Evolutionary conservation across 768 basidiomycete species (phyloP).

Genomic region (Rhodosporidiobolus sp.): DNA sequence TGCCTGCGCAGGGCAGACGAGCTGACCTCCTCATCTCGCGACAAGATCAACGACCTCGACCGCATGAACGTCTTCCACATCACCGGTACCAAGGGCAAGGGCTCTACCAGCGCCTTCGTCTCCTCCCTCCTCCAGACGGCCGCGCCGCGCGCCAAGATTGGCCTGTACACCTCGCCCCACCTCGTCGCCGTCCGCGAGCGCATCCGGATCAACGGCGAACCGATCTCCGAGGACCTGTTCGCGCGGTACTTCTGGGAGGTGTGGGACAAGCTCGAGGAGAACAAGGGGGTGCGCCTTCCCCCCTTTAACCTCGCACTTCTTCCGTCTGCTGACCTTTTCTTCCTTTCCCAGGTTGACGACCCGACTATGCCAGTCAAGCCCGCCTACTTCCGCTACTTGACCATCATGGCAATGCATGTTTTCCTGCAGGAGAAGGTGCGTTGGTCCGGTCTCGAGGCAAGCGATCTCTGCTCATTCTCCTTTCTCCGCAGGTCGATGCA

Average conservation of each 20-base stretch:
- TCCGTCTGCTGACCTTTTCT: background rate
- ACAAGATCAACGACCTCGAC: slow-evolving; percentile 78
- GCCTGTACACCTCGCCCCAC: slow-evolving; percentile 95
- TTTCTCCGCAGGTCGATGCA: slow-evolving; percentile 63
- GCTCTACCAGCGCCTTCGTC: slow-evolving; percentile 90
- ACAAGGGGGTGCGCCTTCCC: slow-evolving; percentile 58
- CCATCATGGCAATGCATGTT: slow-evolving; percentile 84
- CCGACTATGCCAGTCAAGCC: slow-evolving; percentile 66
- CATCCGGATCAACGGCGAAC: slow-evolving; percentile 85
- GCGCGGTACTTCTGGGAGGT: slow-evolving; percentile 91
- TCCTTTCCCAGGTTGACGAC: slow-evolving; percentile 18
- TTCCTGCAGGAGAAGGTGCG: slow-evolving; percentile 69
- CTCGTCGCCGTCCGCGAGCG: slow-evolving; percentile 92
- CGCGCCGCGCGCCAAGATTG: slow-evolving; percentile 75
- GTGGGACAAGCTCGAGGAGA: slow-evolving; percentile 75
- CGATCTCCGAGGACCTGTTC: slow-evolving; percentile 83
- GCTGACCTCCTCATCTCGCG: background rate
- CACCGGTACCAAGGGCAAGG: slow-evolving; percentile 97
- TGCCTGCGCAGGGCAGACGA: background rate
- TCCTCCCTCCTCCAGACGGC: slow-evolving; percentile 76
- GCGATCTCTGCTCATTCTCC: background rate
- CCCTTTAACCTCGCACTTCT: background rate
- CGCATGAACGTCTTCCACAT: slow-evolving; percentile 88
- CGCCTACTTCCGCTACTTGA: slow-evolving; percentile 88
- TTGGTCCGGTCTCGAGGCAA: background rate